Evolutionary conservation across 345 rosid genomes (phyloP), one percentile per base, ranked within the genome.

Genomic region (Bruguiera gymnorhiza): DNA sequence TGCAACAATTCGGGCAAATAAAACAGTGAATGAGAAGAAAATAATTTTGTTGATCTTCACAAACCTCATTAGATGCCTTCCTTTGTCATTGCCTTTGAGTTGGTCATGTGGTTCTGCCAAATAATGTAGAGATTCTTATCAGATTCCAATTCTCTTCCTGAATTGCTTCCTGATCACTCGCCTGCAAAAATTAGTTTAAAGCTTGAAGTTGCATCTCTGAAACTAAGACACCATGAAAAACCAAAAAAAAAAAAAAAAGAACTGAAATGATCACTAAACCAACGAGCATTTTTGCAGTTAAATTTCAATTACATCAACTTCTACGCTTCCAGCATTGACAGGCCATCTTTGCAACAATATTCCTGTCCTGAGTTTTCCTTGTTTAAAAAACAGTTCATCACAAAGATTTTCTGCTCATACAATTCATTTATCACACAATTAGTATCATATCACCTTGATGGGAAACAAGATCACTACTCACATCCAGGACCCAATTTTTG

Each of bases 81-180:
- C 75, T 85, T 82, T 53, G 90, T 92, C 87, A 90, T 85, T 75
- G 93, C 36, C 97, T 80, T 84, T 89, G 46, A 93, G 90, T 60
- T 90, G 92, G 73, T 85, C 92, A 76, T 57, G 87, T 80, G 37
- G 93, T 85, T 69, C 84, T 85, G 70, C 86, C 81, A 1, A 72
- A 70, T 50, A 87, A 75, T 65, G 82, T 11, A 60, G 83, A 88
- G 46, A 70, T 79, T 81, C 52, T 78, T 75, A 54, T 81, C 88
- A 58, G 79, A 71, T 72, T 85, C 90, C 56, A 26, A 11, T 75
- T 86, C 70, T 70, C 89, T 71, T 78, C 89, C 65, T 82, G 78
- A 73, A 83, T 78, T 75, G 91, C 96, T 81, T 89, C 98, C 96
- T 94, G 89, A 70, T 87, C 97, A 21, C 86, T 84, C 73, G 83